phyloP scores from a whole-genome alignment of 1,284 basidiomycete genomes.

The Moesziomyces sp. region DNA sequence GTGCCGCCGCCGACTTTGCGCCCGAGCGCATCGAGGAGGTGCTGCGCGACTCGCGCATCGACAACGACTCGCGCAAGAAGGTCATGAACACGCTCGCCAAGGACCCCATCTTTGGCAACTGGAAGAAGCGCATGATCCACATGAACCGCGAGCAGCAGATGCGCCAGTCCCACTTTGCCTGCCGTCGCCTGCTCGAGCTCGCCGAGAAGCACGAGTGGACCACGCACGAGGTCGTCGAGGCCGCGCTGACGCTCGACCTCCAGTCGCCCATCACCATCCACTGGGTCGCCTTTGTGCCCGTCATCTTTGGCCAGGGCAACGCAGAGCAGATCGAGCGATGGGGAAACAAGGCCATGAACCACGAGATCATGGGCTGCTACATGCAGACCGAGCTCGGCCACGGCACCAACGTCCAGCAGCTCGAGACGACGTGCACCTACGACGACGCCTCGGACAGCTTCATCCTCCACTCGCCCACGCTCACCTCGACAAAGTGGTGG shows the following conservation, averaged over 20 bases:
- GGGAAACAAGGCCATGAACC: conserved; percentile 59
- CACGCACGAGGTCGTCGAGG: conserved; percentile 60
- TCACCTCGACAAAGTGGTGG: conserved; percentile 87
- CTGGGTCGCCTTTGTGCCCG: conserved; percentile 64
- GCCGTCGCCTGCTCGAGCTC: conserved; percentile 56
- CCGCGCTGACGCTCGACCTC: conserved; percentile 54
- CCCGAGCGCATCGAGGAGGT: conserved; percentile 56
- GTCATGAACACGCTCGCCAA: conserved; percentile 50
- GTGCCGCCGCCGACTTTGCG: conserved; percentile 48
- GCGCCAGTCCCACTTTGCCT: conserved; percentile 59
- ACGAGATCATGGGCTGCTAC: conserved; percentile 65
- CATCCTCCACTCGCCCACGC: conserved; percentile 79
- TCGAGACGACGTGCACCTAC: conserved; percentile 84
- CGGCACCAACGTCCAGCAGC: conserved; percentile 70
- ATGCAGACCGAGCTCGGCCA: conserved; percentile 74
- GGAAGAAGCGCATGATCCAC: conserved; percentile 62
- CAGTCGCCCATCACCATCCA: conserved; percentile 58
- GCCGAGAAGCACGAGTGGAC: conserved; percentile 57
- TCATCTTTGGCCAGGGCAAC: conserved; percentile 60
- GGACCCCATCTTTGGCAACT: conserved; percentile 59
- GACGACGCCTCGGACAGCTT: conserved; percentile 77
- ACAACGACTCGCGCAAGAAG: conserved; percentile 52
- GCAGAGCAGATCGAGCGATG: conserved; percentile 60
- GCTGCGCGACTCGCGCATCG: conserved; percentile 56
- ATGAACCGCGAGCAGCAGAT: conserved; percentile 63